A percentile compares a stretch with the other conserved stretches of the same genome.
Evolutionary conservation across 2,329 filamentous ascomycete species (phyloP).

Genomic region (Penicillium sp.): DNA sequence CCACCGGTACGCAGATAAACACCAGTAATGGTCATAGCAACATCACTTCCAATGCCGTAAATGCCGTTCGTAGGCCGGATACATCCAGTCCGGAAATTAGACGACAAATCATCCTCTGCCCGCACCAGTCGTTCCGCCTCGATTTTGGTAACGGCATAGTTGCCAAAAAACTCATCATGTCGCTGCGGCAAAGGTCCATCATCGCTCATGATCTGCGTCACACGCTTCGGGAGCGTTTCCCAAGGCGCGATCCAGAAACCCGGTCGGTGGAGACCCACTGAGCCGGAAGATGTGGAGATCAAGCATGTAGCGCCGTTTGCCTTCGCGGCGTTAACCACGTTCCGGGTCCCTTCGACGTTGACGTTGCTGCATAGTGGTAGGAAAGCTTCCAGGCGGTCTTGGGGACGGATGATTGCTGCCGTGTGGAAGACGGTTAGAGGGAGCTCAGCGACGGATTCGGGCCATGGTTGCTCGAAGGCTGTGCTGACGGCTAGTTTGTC

Average conservation of each 20-base stretch:
- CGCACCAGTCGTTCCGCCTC: conserved; percentile 54
- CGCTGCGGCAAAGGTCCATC: conserved; percentile 40
- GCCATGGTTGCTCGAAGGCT: conserved; percentile 53
- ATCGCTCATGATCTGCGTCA: conserved; percentile 50
- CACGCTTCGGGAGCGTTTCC: conserved; percentile 39
- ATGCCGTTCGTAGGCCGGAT: conserved; percentile 57
- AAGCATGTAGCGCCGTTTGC: conserved; percentile 51
- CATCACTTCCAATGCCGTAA: conserved; percentile 51
- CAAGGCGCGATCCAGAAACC: conserved; percentile 49
- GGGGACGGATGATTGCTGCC: conserved; percentile 54
- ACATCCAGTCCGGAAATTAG: conserved; percentile 52
- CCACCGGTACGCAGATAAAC: conserved; percentile 40
- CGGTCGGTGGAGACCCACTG: conserved; percentile 45
- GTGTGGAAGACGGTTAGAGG: conserved; percentile 61
- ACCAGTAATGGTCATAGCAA: conserved; percentile 38
- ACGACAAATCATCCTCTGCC: conserved; percentile 38
- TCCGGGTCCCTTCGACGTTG: conserved; percentile 53
- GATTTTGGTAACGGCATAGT: conserved; percentile 55
- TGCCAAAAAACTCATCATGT: conserved; percentile 46
- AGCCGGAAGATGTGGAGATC: conserved; percentile 55
- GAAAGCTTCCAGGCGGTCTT: conserved; percentile 48
- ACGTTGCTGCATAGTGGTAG: conserved; percentile 50
- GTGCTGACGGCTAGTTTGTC: conserved; percentile 44
- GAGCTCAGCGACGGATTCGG: conserved; percentile 38
- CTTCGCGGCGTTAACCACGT: conserved; percentile 51